phyloP scores from a whole-genome alignment of 2,329 filamentous ascomycete species.

The Neofusicoccum laricinum region DNA sequence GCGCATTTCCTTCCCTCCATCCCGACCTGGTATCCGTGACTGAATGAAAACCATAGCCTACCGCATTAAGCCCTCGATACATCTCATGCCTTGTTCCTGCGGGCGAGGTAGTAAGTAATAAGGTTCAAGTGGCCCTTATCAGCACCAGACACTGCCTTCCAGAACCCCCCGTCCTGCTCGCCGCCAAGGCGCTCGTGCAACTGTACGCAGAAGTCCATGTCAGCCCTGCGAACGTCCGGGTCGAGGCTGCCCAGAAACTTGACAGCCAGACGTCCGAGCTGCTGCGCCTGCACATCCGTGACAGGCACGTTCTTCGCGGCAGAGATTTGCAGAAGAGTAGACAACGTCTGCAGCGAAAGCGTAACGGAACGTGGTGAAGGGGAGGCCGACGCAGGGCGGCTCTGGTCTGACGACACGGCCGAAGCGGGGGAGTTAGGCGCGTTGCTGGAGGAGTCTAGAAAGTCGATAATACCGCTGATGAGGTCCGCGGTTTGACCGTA shows the following conservation, averaged over 20 bases:
- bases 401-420: slow-evolving; percentile 33
- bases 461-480: slow-evolving; percentile 36
- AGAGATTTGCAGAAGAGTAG: slow-evolving; percentile 33
- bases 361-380: slow-evolving; percentile 32
- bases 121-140: slow-evolving; percentile 69
- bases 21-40: not conserved
- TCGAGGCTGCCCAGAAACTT: slow-evolving; percentile 37
- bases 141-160: slow-evolving; percentile 59
- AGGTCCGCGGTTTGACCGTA: slow-evolving; percentile 61
- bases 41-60: not conserved
- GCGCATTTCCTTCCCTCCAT: not conserved
- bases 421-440: slow-evolving; percentile 24
- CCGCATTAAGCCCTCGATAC: not conserved
- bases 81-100: slow-evolving; percentile 55
- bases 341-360: slow-evolving; percentile 40
- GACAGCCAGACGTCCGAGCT: slow-evolving; percentile 39
- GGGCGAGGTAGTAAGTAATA: slow-evolving; percentile 78
- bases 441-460: slow-evolving; percentile 32
- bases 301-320: slow-evolving; percentile 31
- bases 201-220: slow-evolving; percentile 75
- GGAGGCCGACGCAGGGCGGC: slow-evolving; percentile 14
- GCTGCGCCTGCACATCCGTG: slow-evolving; percentile 32
- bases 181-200: slow-evolving; percentile 64
- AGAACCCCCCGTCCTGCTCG: slow-evolving; percentile 54
- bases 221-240: slow-evolving; percentile 58